Conservation (phyloP, 139 green algal genomes). For the Coccomyxa sp. region DNA sequence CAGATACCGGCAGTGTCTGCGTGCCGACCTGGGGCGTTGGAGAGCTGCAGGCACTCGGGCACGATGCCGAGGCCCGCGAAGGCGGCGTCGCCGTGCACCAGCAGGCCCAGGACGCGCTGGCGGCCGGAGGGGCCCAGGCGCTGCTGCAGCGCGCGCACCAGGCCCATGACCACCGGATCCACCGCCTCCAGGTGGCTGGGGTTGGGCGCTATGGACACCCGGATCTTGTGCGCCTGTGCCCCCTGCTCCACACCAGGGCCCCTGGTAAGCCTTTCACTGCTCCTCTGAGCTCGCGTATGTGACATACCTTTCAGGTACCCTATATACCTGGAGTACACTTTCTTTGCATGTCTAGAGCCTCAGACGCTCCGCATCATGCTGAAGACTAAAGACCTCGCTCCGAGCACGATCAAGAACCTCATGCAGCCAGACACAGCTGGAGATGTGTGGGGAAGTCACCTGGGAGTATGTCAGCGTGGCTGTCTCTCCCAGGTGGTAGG, state of each 20-base stretch:
- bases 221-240: background rate
- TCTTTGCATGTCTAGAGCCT: too few species aligned
- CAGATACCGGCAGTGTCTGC: background rate
- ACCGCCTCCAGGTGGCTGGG: slow-evolving; percentile 76
- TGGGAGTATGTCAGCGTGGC: slow-evolving; percentile 14
- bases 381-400: background rate
- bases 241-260: background rate
- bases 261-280: background rate
- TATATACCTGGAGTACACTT: too few species aligned
- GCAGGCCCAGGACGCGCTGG: slow-evolving; percentile 33
- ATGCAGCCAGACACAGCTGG: background rate
- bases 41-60: slow-evolving; percentile 45
- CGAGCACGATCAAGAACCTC: too few species aligned
- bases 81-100: slow-evolving; percentile 71
- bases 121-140: slow-evolving; percentile 6
- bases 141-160: slow-evolving; percentile 67
- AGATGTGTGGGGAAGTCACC: background rate
- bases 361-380: background rate
- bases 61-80: slow-evolving; percentile 64
- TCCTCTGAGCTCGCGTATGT: background rate
- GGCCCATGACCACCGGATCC: slow-evolving; percentile 67
- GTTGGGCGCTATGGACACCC: slow-evolving; percentile 64
- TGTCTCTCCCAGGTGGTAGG: slow-evolving; percentile 58
- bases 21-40: slow-evolving; percentile 13
- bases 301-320: background rate